Evolutionary conservation across 176 grass and related monocot species (phyloP).

Genomic region (Raddia distichophylla): DNA sequence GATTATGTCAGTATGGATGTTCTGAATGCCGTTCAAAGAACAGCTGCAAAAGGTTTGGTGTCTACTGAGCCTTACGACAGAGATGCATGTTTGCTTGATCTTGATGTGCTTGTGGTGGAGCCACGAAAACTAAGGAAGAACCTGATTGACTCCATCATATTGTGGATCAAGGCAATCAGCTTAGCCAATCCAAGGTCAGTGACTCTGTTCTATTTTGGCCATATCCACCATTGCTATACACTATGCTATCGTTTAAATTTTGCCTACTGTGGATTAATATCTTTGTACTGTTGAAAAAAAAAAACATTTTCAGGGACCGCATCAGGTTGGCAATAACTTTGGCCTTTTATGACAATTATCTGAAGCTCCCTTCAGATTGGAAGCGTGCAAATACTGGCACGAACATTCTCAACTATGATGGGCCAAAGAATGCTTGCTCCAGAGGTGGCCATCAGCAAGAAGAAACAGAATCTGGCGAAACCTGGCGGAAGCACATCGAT

Average conservation of each 20-base stretch:
- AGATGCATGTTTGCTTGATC: slow-evolving; percentile 72
- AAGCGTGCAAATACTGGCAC: slow-evolving; percentile 41
- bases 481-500: slow-evolving; percentile 61
- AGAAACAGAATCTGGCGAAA: slow-evolving; percentile 40
- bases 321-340: slow-evolving; percentile 60
- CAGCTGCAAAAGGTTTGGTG: slow-evolving; percentile 50
- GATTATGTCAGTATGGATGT: slow-evolving; percentile 75
- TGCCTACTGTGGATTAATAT: background rate
- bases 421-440: slow-evolving; percentile 66
- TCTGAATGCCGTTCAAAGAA: slow-evolving; percentile 76
- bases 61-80: slow-evolving; percentile 61
- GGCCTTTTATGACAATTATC: slow-evolving; percentile 62
- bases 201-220: background rate
- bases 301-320: slow-evolving; percentile 48
- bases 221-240: background rate
- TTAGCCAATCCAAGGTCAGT: slow-evolving; percentile 58
- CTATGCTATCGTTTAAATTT: background rate
- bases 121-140: slow-evolving; percentile 57
- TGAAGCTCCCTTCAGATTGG: slow-evolving; percentile 73
- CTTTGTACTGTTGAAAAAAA: background rate
- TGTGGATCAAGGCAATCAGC: slow-evolving; percentile 64
- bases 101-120: slow-evolving; percentile 70
- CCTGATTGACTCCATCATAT: slow-evolving; percentile 52
- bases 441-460: slow-evolving; percentile 42
- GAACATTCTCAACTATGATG: slow-evolving; percentile 62